Conservation (phyloP, 495 filamentous ascomycete species). For the Geopyxis carbonaria region DNA sequence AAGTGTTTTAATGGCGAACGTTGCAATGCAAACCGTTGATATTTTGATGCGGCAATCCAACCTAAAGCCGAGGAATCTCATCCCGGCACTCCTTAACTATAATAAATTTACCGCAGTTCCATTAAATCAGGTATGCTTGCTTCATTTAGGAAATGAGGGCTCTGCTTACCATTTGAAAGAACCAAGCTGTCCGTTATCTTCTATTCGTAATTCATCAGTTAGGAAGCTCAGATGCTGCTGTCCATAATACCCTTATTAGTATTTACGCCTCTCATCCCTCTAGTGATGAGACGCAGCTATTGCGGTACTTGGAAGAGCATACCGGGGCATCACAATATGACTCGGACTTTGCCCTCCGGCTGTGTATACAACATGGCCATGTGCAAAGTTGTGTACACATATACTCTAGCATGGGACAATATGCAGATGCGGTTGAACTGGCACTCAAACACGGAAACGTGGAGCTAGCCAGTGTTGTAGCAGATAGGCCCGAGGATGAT, state of each 20-base stretch:
- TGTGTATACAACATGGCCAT: constrained; percentile 85
- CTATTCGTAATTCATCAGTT: constrained; percentile 83
- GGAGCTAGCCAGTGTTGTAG: constrained; percentile 72
- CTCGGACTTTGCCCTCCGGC: constrained; percentile 87
- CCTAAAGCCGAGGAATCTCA: constrained; percentile 72
- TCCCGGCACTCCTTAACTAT: constrained; percentile 85
- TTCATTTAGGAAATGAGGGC: constrained; percentile 8
- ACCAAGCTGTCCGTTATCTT: constrained; percentile 89
- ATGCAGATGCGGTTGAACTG: constrained; percentile 77
- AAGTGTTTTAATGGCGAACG: constrained; percentile 86
- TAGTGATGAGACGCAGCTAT: constrained; percentile 62
- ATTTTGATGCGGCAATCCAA: constrained; percentile 84
- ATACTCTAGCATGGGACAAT: constrained; percentile 87
- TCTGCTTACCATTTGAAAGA: constrained; percentile 35
- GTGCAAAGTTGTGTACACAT: constrained; percentile 90
- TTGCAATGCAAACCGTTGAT: constrained; percentile 67
- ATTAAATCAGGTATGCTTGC: constrained; percentile 29
- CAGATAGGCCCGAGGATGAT: constrained; percentile 69
- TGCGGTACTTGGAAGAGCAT: constrained; percentile 70
- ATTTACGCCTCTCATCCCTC: constrained; percentile 82
- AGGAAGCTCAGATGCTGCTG: constrained; percentile 64
- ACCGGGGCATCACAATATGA: constrained; percentile 62
- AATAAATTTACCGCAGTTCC: constrained; percentile 52
- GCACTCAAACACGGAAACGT: constrained; percentile 77
- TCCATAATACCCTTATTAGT: constrained; percentile 92